Evolutionary conservation across 2,329 filamentous ascomycete genomes (phyloP), one percentile per base, ranked within the genome.

Genomic region (Fusarium agapanthi): DNA sequence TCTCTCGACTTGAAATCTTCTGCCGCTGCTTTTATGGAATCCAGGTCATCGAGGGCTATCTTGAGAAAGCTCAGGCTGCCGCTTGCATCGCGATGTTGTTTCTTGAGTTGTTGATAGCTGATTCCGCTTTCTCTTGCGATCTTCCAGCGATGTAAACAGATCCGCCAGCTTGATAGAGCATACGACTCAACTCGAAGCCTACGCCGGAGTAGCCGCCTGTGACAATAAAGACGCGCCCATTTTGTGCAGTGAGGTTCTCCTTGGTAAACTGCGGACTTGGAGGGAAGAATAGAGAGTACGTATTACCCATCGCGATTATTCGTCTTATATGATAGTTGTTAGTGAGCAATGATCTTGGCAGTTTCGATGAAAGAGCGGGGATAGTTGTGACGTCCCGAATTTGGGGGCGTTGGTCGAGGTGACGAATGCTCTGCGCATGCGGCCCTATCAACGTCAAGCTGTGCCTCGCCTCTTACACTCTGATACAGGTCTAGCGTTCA

Each of bases 151-250:
- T 24, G 30, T 73, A 75, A 4, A 75, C 71, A 0, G 44, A 51
- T 14, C 65, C 71, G 6, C 62, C 60, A 5, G 61, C 60, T 32
- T 60, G 47, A 15, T 64, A 67, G 9, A 75, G 58, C 12, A 75
- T 74, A 1, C 41, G 50, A 6, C 45, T 54, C 16, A 75, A 34
- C 15, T 75, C 57, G 9, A 67, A 70, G 9, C 73, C 73, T 13
- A 75, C 43, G 24, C 73, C 73, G 1, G 69, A 62, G 47, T 74
- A 74, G 28, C 68, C 73, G 1, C 73, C 73, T 3, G 73, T 75
- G 11, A 75, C 60, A 2, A 75, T 61, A 6, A 71, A 75, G 2
- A 67, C 59, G 18, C 60, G 40, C 4, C 20, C 51, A 15, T 60
- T 20, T 16, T 73, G 70, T 0, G 53, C 3, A 8, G 47, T 10